Conservation (phyloP, 495 filamentous ascomycete species). For the Physcia stellaris region DNA sequence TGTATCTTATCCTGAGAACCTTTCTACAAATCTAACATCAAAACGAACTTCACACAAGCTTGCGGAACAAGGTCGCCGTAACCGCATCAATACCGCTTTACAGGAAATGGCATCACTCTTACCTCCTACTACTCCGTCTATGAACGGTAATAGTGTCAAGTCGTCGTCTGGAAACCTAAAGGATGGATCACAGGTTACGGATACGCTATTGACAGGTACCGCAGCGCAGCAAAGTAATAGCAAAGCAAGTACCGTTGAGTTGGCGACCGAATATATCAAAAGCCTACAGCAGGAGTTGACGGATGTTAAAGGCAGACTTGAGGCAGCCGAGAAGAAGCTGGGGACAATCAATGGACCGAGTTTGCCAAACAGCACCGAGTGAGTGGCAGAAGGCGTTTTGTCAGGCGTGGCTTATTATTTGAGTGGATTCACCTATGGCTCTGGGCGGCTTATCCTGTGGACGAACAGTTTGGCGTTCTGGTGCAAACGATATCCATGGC, state of each 20-base stretch:
- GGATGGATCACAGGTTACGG: constrained; percentile 18
- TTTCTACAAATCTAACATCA: constrained; percentile 85
- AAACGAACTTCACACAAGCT: constrained; percentile 98
- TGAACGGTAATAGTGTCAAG: constrained; percentile 24
- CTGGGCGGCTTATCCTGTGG: neutral
- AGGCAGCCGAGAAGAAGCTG: constrained; percentile 50
- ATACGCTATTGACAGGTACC: constrained; percentile 24
- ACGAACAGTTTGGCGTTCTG: constrained; percentile 1
- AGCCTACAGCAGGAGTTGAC: constrained; percentile 60
- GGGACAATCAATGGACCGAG: too few species aligned
- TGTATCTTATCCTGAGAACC: constrained; percentile 76
- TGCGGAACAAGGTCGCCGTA: constrained; percentile 87
- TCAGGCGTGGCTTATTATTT: too few species aligned
- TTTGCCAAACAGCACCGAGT: too few species aligned
- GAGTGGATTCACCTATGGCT: too few species aligned
- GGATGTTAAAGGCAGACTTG: constrained; percentile 50
- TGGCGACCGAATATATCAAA: constrained; percentile 92
- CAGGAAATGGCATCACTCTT: constrained; percentile 82
- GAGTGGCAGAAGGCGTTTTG: too few species aligned
- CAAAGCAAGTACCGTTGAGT: constrained; percentile 92
- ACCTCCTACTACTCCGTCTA: constrained; percentile 32
- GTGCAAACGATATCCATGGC: constrained; percentile 5
- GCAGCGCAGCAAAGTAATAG: constrained; percentile 48
- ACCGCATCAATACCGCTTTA: constrained; percentile 87
- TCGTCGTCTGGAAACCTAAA: constrained; percentile 16